Conservation (phyloP, 139 green algal species). For the Pleodorina starrii region DNA sequence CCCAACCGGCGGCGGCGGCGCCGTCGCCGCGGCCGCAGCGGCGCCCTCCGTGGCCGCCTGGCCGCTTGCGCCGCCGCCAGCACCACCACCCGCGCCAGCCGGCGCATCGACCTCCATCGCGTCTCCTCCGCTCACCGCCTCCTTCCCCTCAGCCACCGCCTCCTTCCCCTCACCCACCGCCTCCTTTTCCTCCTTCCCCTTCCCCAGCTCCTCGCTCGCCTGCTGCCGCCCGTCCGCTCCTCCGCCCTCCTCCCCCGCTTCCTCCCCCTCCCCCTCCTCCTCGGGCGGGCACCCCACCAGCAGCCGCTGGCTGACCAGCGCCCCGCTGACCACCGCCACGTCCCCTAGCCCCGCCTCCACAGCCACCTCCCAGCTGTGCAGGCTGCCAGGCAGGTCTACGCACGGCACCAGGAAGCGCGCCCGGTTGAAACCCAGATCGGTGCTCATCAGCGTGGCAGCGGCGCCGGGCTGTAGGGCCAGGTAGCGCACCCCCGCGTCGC, state of each 20-base stretch:
- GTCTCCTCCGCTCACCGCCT: no score
- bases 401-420: constrained; percentile 31
- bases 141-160: not conserved
- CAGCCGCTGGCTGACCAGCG: constrained; percentile 46
- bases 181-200: not conserved
- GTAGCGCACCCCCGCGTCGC: constrained; percentile 6
- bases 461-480: no score
- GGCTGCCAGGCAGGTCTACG: constrained; percentile 10
- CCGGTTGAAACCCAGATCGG: not conserved
- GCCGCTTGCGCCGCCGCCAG: not conserved
- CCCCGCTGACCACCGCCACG: constrained; percentile 50
- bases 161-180: not conserved
- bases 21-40: not conserved
- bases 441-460: constrained; percentile 6
- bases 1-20: no score
- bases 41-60: not conserved
- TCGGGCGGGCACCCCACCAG: constrained; percentile 15
- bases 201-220: not conserved
- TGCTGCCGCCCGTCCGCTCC: not conserved
- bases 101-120: constrained; percentile 15
- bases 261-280: not conserved
- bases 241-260: not conserved
- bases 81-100: no score
- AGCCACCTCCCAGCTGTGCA: constrained; percentile 35
- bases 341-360: constrained; percentile 41